phyloP scores from a whole-genome alignment of 768 basidiomycete species.

The Trametes maxima region DNA sequence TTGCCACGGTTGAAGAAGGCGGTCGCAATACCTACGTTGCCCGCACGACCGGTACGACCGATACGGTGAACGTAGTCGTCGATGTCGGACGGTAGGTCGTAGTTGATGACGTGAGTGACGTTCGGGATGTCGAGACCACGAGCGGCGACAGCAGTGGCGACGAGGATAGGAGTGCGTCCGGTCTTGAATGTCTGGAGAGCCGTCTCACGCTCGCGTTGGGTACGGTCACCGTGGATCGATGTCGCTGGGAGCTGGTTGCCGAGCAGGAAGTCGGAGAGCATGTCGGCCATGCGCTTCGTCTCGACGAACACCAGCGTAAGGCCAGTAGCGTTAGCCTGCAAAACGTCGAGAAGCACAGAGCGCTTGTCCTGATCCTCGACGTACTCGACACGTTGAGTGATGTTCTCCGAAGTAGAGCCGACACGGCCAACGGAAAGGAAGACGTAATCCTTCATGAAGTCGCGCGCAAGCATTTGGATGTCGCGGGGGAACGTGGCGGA shows the following conservation, averaged over 20 bases:
- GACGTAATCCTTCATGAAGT: slow-evolving; percentile 98
- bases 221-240: slow-evolving; percentile 97
- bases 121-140: slow-evolving; percentile 99
- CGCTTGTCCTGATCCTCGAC: slow-evolving; percentile 98
- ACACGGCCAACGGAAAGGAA: slow-evolving; percentile 99
- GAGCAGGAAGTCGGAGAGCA: slow-evolving; percentile 95
- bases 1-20: slow-evolving; percentile 97
- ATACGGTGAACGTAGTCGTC: slow-evolving; percentile 99
- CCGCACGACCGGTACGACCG: slow-evolving; percentile 97
- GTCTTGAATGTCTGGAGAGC: slow-evolving; percentile 95
- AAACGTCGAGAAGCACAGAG: slow-evolving; percentile 92
- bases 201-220: slow-evolving; percentile 95
- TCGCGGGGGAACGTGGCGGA: slow-evolving; percentile 99
- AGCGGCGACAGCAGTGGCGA: slow-evolving; percentile 98
- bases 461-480: slow-evolving; percentile 94
- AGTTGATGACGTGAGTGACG: slow-evolving; percentile 98
- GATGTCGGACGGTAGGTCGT: slow-evolving; percentile 96
- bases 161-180: slow-evolving; percentile 93
- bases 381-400: slow-evolving; percentile 98
- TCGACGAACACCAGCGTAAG: slow-evolving; percentile 97
- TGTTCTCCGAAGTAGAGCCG: slow-evolving; percentile 98
- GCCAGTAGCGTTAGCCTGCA: slow-evolving; percentile 75
- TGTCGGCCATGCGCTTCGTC: slow-evolving; percentile 99
- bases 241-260: slow-evolving; percentile 83
- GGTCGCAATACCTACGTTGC: slow-evolving; percentile 94